phyloP scores from a whole-genome alignment of 1,284 basidiomycete genomes.

The Neolentinus lepideus region DNA sequence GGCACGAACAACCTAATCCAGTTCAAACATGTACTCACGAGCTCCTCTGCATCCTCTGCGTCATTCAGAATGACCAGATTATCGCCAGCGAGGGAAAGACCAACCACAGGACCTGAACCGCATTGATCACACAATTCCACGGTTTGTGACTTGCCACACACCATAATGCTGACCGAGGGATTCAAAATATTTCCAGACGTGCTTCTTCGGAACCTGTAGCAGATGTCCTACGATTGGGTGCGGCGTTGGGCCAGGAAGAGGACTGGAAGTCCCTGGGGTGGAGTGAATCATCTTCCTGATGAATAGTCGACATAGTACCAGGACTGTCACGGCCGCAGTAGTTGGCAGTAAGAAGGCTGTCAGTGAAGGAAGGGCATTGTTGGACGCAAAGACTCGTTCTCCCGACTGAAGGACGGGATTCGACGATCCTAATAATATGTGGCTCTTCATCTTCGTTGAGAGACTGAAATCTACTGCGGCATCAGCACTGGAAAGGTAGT shows the following conservation, averaged over 20 bases:
- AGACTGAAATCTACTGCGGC: too few relatives aligned
- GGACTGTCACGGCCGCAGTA: not conserved
- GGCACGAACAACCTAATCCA: not conserved
- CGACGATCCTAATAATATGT: too few relatives aligned
- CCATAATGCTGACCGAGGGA: constrained; percentile 1
- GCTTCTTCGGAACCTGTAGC: constrained; percentile 5
- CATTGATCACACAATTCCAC: not conserved
- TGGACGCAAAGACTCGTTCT: not conserved
- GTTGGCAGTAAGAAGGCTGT: not conserved
- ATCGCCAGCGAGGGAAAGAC: constrained; percentile 6
- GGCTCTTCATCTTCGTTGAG: too few relatives aligned
- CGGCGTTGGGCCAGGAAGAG: not conserved
- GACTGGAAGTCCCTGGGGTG: not conserved
- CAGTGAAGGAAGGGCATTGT: not conserved
- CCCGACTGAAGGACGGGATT: too few relatives aligned
- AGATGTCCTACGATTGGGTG: constrained; percentile 2
- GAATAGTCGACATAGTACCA: not conserved
- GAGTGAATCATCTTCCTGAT: not conserved
- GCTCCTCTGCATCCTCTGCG: constrained; percentile 8
- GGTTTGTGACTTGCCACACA: not conserved
- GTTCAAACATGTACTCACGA: constrained; percentile 3
- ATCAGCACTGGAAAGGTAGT: too few relatives aligned
- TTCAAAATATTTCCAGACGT: constrained; percentile 5
- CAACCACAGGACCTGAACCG: constrained; percentile 7
- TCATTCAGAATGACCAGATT: constrained; percentile 8